Evolutionary conservation across 805 yeast species (phyloP), one percentile per base, ranked within the genome.

Genomic region (Ogataea henricii): DNA sequence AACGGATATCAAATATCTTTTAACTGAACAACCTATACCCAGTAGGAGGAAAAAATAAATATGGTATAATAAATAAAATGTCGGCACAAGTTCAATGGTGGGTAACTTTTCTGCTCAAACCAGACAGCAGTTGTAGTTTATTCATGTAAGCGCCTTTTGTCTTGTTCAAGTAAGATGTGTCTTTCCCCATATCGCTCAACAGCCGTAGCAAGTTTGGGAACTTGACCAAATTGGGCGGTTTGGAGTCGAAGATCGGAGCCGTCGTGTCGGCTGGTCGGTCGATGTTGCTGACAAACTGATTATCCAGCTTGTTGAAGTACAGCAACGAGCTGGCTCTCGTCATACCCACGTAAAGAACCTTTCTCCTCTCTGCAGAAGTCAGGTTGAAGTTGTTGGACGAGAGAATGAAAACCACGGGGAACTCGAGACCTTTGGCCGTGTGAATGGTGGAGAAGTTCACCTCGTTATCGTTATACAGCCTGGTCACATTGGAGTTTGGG

Each of bases 361-460:
- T 69, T 13, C 70, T 67, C 13, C 70, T 72, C 13, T 64, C 67
- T 1, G 52, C 49, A 17, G 35, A 62, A 13, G 47, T 29, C 12
- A 55, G 29, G 26, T 48, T 45, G 42, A 41, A 40, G 46, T 57
- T 59, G 48, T 57, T 59, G 10, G 56, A 52, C 2, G 65, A 55
- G 7, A 72, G 53, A 3, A 84, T 55, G 62, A 85, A 85, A 1
- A 83, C 89, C 10, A 84, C 70, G 0, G 90, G 89, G 55, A 81
- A 85, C 52, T 86, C 90, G 4, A 85, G 62, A 0, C 94, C 92
- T 55, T 87, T 87, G 1, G 91, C 81, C 0, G 87, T 73, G 62
- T 87, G 92, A 1, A 87, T 77, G 0, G 92, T 87, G 0, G 89
- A 81, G 1, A 85, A 54, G 43, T 79, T 81, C 6, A 85, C 67